These are phyloP conservation scores for Lachnellula arida DNA, from an alignment of 2,329 filamentous ascomycete genomes.

Conservation along the genomic window DNA sequence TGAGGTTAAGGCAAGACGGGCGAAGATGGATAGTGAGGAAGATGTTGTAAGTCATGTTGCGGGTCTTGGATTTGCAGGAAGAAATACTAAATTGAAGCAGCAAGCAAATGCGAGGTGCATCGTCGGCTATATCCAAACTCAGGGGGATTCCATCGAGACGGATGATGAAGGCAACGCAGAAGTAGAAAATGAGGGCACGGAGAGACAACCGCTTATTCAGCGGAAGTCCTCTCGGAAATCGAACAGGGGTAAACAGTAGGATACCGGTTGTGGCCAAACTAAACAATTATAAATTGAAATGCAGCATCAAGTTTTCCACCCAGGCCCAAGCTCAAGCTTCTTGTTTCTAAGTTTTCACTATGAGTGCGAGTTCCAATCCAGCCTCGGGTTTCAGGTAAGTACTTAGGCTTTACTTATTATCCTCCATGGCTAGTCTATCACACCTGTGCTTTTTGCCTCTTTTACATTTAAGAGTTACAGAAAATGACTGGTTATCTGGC, in stretches of 20 bases:
- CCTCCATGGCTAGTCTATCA: too few relatives aligned
- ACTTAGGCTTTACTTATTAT: too few relatives aligned
- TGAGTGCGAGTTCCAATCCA: too few relatives aligned
- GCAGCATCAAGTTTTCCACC: too few relatives aligned
- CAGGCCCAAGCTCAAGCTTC: too few relatives aligned
- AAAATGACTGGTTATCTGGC: too few relatives aligned
- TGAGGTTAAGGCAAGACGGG: conserved; percentile 41
- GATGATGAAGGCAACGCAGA: conserved; percentile 25
- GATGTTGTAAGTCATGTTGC: conserved; percentile 8
- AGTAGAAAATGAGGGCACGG: conserved; percentile 21
- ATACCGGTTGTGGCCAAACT: background rate
- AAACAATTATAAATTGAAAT: too few relatives aligned
- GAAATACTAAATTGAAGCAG: background rate
- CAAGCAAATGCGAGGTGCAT: conserved; percentile 9
- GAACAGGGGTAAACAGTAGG: background rate
- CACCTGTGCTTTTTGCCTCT: too few relatives aligned
- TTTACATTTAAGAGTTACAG: too few relatives aligned
- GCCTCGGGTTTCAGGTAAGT: too few relatives aligned
- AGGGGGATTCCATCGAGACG: conserved; percentile 15
- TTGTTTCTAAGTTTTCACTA: too few relatives aligned
- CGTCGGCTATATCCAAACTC: conserved; percentile 13
- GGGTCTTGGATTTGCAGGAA: background rate
- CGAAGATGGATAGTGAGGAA: conserved; percentile 9
- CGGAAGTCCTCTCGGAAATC: conserved; percentile 15
- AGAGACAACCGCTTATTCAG: conserved; percentile 21